Evolutionary conservation across 768 basidiomycete genomes (phyloP).

Genomic region (Trametes gibbosa): DNA sequence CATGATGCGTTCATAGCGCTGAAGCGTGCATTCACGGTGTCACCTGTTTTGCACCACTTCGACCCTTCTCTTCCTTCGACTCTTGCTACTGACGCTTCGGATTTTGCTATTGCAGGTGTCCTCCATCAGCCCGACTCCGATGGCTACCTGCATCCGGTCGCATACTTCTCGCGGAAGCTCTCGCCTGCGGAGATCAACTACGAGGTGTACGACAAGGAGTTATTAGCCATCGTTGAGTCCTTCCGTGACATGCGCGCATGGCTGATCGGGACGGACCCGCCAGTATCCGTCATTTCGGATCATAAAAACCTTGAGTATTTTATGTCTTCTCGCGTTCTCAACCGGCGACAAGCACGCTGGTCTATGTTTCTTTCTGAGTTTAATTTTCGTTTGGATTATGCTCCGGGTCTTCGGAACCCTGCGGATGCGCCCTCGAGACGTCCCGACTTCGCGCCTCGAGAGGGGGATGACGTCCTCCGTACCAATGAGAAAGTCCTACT

Average conservation of each 20-base stretch:
- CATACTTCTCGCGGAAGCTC: no score
- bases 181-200: no score
- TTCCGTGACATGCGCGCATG: constrained; percentile 35
- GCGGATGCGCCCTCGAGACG: constrained; percentile 26
- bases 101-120: constrained; percentile 22
- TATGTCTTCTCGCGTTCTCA: no score
- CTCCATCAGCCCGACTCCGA: no score
- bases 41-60: constrained; percentile 23
- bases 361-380: no score
- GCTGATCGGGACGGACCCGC: constrained; percentile 20
- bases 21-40: constrained; percentile 21
- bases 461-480: constrained; percentile 7
- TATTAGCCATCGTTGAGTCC: constrained; percentile 43
- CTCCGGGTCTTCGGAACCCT: constrained; percentile 25
- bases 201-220: constrained; percentile 44
- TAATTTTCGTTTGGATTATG: constrained; percentile 32
- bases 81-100: constrained; percentile 23
- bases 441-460: no score
- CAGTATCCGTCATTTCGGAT: no score
- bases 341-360: no score
- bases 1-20: constrained; percentile 30
- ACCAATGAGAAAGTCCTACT: constrained; percentile 5
- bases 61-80: constrained; percentile 18
- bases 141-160: no score
- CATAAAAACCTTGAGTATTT: no score